Base-by-base conservation (phyloP, 306 rosid genomes). In the Hippophae tibetana region DNA sequence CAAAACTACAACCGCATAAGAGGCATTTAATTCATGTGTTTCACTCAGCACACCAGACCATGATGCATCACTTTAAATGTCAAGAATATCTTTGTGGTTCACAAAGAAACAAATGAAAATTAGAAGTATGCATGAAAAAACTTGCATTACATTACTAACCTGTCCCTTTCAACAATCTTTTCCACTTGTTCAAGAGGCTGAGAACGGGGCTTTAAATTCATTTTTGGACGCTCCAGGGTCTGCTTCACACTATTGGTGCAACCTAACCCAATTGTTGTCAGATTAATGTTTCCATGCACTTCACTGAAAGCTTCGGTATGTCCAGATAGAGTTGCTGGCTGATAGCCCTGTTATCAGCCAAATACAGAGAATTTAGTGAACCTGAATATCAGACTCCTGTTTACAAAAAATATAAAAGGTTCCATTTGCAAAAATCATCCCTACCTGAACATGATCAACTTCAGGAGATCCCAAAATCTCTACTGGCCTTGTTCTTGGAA, bases 191-290 rank as follows among this genome's bases (percentile, higher is more conserved):
- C 87, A 45, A 62, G 23, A 9, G 79, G 88, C 65, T 88, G 95
- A 8, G 85, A 78, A 54, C 90, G 87, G 61, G 96, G 95, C 79
- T 80, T 88, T 67, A 92, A 70, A 78, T 86, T 88, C 84, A 92
- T 82, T 76, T 85, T 88, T 12, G 96, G 94, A 46, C 90, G 99
- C 65, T 80, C 95, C 63, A 76, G 76, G 10, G 48, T 70, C 64
- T 73, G 89, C 76, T 80, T 88, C 64, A 54, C 95, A 67, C 64
- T 74, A 62, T 86, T 97, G 7, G 72, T 52, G 65, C 74, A 75
- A 57, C 71, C 69, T n/a, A 78, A 52, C 60, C 64, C 72, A 66
- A 86, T 79, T 74, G 80, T 86, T 69, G 64, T 57, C 74, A 68
- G 60, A 70, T 65, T 76, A 50, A 63, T 69, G 77, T 74, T 84